These are phyloP conservation scores for Periconia digitata DNA, from an alignment of 2,329 filamentous ascomycete species.

Conservation along the genomic window DNA sequence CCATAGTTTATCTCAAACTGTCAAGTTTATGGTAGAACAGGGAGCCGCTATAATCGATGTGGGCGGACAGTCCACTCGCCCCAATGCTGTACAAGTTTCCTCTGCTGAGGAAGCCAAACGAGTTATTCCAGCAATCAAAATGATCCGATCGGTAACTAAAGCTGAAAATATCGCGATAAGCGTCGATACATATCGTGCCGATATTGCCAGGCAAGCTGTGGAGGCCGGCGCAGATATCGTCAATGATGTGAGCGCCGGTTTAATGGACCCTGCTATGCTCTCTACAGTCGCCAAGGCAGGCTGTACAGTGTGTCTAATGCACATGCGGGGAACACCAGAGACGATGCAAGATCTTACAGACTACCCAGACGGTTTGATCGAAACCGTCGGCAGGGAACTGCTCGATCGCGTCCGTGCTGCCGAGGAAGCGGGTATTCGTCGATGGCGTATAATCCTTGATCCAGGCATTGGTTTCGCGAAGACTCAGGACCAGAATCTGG, in stretches of 20 bases:
- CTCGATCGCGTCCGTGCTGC: slow-evolving; percentile 70
- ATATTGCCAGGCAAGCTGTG: slow-evolving; percentile 76
- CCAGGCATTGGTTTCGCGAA: slow-evolving; percentile 96
- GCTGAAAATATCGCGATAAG: slow-evolving; percentile 71
- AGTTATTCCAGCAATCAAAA: slow-evolving; percentile 74
- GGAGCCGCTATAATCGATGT: slow-evolving; percentile 88
- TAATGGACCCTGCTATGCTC: slow-evolving; percentile 80
- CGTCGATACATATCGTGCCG: slow-evolving; percentile 88
- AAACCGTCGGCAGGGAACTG: slow-evolving; percentile 69
- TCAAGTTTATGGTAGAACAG: slow-evolving; percentile 62
- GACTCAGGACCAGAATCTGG: slow-evolving; percentile 75
- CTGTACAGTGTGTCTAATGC: slow-evolving; percentile 83
- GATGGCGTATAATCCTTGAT: slow-evolving; percentile 94
- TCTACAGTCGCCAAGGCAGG: slow-evolving; percentile 74
- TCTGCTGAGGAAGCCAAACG: slow-evolving; percentile 74
- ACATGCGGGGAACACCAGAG: slow-evolving; percentile 85
- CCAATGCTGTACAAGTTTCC: slow-evolving; percentile 68
- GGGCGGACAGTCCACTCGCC: slow-evolving; percentile 90
- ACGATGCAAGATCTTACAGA: slow-evolving; percentile 70
- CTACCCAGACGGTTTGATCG: slow-evolving; percentile 70
- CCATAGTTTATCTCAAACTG: slow-evolving; percentile 56
- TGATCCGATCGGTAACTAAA: slow-evolving; percentile 69
- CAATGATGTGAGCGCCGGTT: slow-evolving; percentile 89
- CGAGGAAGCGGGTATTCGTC: slow-evolving; percentile 77
- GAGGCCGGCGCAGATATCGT: slow-evolving; percentile 84